phyloP scores from a whole-genome alignment of 192 early-diverging fungal species.

The Funneliformis geosporum region DNA sequence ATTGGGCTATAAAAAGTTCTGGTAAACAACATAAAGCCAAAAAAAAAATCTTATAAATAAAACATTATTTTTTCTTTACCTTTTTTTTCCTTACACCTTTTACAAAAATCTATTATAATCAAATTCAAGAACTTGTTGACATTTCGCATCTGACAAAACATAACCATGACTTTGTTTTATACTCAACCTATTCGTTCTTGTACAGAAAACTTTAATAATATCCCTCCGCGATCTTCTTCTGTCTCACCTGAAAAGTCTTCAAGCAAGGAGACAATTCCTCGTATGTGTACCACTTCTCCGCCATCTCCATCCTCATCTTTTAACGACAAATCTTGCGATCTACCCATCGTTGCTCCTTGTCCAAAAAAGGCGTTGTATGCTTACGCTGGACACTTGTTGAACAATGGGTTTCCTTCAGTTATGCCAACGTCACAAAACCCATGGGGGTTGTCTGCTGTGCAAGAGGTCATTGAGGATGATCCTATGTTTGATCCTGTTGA shows the following conservation, averaged over 20 bases:
- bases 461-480: slow-evolving; percentile 17
- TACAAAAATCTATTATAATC: not conserved
- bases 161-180: slow-evolving; percentile 20
- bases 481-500: not conserved
- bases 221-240: slow-evolving; percentile 10
- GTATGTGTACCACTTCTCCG: not conserved
- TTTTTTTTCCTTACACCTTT: not conserved
- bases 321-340: slow-evolving; percentile 6
- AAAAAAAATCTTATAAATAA: not conserved
- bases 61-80: not conserved
- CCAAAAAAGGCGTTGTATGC: slow-evolving; percentile 20
- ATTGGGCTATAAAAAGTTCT: not conserved
- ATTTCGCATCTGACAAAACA: not conserved
- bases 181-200: slow-evolving; percentile 11
- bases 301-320: not conserved
- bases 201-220: slow-evolving; percentile 13
- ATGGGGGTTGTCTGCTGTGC: slow-evolving; percentile 16
- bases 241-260: not conserved
- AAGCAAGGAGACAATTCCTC: not conserved
- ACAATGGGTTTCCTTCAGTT: not conserved
- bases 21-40: not conserved
- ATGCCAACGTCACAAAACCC: not conserved
- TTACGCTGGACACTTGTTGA: not conserved
- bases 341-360: slow-evolving; percentile 2
- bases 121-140: slow-evolving; percentile 7